Percentiles rank a stretch among this genome's conserved stretches.
phyloP scores from a whole-genome alignment of 2,329 filamentous ascomycete species.

The Colletotrichum camelliae region DNA sequence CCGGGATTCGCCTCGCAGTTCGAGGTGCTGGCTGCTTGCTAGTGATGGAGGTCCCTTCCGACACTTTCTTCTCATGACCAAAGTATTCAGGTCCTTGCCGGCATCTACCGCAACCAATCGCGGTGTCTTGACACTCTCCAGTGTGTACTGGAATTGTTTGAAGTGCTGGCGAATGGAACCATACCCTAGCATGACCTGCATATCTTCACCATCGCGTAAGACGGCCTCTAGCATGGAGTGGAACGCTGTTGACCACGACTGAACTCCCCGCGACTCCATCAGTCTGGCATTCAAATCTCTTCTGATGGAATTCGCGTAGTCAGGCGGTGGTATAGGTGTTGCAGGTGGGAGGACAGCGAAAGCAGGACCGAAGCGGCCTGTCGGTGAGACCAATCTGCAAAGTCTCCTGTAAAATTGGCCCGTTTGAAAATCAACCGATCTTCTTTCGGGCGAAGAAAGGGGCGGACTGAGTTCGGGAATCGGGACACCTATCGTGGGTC shows the following conservation, averaged over 20 bases:
- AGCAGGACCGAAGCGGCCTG: conserved; percentile 53
- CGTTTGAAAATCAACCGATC: conserved; percentile 48
- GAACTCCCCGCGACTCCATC: conserved; percentile 13
- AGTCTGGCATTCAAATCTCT: conserved; percentile 11
- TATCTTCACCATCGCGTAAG: conserved; percentile 65
- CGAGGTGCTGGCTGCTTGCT: background rate
- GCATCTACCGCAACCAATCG: conserved; percentile 61
- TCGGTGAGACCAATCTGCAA: conserved; percentile 48
- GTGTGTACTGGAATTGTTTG: conserved; percentile 48
- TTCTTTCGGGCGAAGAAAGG: conserved; percentile 39
- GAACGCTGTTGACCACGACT: conserved; percentile 63
- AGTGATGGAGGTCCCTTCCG: background rate
- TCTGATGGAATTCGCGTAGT: background rate
- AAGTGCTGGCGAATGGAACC: conserved; percentile 58
- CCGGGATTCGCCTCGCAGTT: background rate
- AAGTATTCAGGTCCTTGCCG: conserved; percentile 53
- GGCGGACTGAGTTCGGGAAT: conserved; percentile 40
- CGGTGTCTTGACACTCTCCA: conserved; percentile 58
- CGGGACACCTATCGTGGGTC: conserved; percentile 39
- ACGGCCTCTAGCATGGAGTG: conserved; percentile 60
- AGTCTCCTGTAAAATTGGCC: conserved; percentile 52
- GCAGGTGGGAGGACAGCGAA: conserved; percentile 36
- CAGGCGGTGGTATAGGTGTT: background rate
- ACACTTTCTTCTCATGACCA: conserved; percentile 37
- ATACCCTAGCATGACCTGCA: conserved; percentile 63